Percentiles rank a stretch among this genome's conserved stretches.
These are phyloP conservation scores for Colletotrichum gloeosporioides DNA, from an alignment of 2,329 filamentous ascomycete species.

Conservation along the genomic window DNA sequence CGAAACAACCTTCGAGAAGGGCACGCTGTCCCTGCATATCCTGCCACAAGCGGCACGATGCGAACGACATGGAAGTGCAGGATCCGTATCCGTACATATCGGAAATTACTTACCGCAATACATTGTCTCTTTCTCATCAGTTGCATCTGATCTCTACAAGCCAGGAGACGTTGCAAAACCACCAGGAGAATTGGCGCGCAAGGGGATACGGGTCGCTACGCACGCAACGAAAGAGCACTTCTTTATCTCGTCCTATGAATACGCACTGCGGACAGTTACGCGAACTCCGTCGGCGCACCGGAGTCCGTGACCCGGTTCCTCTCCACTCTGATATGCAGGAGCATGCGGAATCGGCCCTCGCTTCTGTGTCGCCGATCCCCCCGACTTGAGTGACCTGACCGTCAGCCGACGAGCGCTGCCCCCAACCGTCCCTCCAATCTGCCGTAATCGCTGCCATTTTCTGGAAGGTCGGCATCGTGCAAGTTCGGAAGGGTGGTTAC, in stretches of 20 bases:
- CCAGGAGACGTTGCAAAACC: not conserved
- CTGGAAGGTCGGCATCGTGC: not conserved
- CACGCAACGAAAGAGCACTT: not conserved
- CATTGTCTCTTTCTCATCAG: not conserved
- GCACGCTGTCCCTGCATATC: not conserved
- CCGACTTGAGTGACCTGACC: not conserved
- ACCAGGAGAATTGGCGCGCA: not conserved
- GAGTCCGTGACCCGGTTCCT: not conserved
- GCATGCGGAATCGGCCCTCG: not conserved
- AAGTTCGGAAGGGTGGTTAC: not conserved
- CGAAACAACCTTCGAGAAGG: not conserved
- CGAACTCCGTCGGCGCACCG: not conserved
- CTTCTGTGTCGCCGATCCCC: not conserved
- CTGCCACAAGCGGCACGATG: not conserved
- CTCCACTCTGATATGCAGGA: not conserved
- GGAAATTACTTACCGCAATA: not conserved
- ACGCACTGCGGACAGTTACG: not conserved
- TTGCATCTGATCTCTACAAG: not conserved
- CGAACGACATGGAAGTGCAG: not conserved
- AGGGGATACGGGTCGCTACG: not conserved
- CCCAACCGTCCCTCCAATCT: not conserved
- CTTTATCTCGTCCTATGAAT: not conserved
- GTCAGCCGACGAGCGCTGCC: not conserved
- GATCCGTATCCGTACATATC: not conserved
- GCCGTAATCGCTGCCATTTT: not conserved